A percentile compares a stretch with the other conserved stretches of the same genome.
phyloP scores from a whole-genome alignment of 148 eudicot species.

The Vaccinium vitisidaea region DNA sequence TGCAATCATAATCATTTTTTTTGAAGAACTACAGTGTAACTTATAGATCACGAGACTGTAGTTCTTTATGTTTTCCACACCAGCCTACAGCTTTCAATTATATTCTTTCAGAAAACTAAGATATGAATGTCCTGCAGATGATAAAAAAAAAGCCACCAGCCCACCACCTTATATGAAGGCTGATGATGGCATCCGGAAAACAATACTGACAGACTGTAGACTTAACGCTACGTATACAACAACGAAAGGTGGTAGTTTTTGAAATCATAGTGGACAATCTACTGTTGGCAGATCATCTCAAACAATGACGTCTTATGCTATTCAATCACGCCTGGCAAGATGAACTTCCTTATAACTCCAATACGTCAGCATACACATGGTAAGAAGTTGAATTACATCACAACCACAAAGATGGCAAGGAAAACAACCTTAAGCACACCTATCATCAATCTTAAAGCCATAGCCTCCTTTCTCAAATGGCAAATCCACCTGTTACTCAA shows the following conservation, averaged over 20 bases:
- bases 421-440: background rate
- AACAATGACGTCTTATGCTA: background rate
- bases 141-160: background rate
- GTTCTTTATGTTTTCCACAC: background rate
- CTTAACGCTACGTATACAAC: background rate
- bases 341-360: background rate
- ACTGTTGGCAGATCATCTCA: background rate
- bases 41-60: background rate
- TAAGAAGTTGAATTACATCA: background rate
- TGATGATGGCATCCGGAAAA: background rate
- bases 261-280: background rate
- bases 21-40: slow-evolving; percentile 1
- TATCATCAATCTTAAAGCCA: background rate
- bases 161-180: background rate
- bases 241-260: background rate
- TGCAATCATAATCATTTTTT: background rate
- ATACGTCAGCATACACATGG: background rate
- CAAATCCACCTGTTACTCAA: background rate
- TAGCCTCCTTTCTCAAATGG: background rate
- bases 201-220: background rate
- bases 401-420: background rate
- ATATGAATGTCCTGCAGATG: background rate
- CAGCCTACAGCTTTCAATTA: background rate
- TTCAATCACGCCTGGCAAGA: background rate
- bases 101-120: background rate